Conservation (phyloP, 2,329 filamentous ascomycete genomes). For the Colletotrichum sp. region DNA sequence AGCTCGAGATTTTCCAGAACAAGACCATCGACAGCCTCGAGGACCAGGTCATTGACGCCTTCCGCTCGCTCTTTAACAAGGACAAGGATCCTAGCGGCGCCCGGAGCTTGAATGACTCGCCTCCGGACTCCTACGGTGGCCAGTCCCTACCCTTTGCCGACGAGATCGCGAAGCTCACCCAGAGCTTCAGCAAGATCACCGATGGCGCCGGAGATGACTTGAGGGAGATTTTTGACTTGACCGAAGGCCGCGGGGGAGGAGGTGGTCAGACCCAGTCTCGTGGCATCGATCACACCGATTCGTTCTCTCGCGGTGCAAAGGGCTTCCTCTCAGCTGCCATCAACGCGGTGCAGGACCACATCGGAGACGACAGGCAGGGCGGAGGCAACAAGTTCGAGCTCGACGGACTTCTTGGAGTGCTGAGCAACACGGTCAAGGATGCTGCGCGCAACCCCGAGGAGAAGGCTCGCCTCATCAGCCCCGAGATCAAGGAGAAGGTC, state of each 20-base stretch:
- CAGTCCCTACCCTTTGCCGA: constrained; percentile 50
- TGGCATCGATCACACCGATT: constrained; percentile 16
- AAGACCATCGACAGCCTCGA: constrained; percentile 52
- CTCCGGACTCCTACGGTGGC: constrained; percentile 45
- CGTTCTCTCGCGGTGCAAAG: constrained; percentile 32
- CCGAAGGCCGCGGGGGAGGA: constrained; percentile 32
- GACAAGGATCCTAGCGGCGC: constrained; percentile 26
- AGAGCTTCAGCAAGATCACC: constrained; percentile 43
- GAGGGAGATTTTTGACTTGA: constrained; percentile 48
- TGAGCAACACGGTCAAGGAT: constrained; percentile 49
- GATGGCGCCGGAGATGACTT: constrained; percentile 47
- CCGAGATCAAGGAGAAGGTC: constrained; percentile 51
- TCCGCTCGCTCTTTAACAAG: constrained; percentile 47
- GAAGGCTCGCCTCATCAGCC: constrained; percentile 48
- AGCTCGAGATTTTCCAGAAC: constrained; percentile 47
- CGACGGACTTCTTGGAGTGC: constrained; percentile 45
- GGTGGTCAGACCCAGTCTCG: constrained; percentile 30
- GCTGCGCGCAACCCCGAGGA: constrained; percentile 50
- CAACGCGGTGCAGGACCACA: constrained; percentile 44
- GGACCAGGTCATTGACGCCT: constrained; percentile 47
- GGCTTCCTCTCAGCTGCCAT: constrained; percentile 47
- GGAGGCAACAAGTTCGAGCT: constrained; percentile 40
- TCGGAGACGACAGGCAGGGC: constrained; percentile 33
- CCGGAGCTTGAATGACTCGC: constrained; percentile 33
- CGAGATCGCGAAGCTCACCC: constrained; percentile 46